Percentiles rank a stretch among this genome's conserved stretches.
Conservation (phyloP, 2,329 filamentous ascomycete species). For the Aspergillus proliferans region DNA sequence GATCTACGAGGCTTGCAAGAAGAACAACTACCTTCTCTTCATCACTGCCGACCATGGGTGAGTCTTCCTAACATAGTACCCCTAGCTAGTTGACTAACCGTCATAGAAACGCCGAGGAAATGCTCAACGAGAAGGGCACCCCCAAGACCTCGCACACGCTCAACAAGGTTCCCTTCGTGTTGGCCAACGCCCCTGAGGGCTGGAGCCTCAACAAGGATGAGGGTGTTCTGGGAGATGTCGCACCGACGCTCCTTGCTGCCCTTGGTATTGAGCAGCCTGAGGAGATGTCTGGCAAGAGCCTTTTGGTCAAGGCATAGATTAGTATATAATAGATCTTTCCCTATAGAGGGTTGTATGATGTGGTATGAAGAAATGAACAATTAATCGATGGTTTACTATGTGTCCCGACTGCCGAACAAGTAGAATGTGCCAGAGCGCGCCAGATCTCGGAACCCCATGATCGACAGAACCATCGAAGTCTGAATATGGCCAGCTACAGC, state of each 20-base stretch:
- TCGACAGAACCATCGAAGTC: no score
- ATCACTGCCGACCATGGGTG: slow-evolving; percentile 91
- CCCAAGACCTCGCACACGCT: slow-evolving; percentile 98
- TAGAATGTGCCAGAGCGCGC: no score
- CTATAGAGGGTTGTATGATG: no score
- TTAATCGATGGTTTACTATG: no score
- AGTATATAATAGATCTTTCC: slow-evolving; percentile 10
- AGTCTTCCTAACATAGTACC: slow-evolving; percentile 20
- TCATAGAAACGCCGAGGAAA: slow-evolving; percentile 83
- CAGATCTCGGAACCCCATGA: no score
- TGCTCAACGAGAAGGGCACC: slow-evolving; percentile 92
- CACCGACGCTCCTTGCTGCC: slow-evolving; percentile 80
- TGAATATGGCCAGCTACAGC: no score
- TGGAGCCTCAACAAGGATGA: slow-evolving; percentile 73
- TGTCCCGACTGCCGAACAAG: no score
- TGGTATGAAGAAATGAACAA: no score
- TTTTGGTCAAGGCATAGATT: slow-evolving; percentile 63
- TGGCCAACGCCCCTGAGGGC: slow-evolving; percentile 90
- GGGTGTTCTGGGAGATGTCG: slow-evolving; percentile 93
- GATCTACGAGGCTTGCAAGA: slow-evolving; percentile 90
- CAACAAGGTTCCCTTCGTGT: slow-evolving; percentile 96
- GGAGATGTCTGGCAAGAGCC: slow-evolving; percentile 83
- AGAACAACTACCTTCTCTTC: slow-evolving; percentile 87
- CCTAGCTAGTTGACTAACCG: slow-evolving; percentile 15
- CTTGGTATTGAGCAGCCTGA: slow-evolving; percentile 89